These are phyloP conservation scores for Senecio squalidus DNA, from an alignment of 140 eudicot species.

Conservation along the genomic window DNA sequence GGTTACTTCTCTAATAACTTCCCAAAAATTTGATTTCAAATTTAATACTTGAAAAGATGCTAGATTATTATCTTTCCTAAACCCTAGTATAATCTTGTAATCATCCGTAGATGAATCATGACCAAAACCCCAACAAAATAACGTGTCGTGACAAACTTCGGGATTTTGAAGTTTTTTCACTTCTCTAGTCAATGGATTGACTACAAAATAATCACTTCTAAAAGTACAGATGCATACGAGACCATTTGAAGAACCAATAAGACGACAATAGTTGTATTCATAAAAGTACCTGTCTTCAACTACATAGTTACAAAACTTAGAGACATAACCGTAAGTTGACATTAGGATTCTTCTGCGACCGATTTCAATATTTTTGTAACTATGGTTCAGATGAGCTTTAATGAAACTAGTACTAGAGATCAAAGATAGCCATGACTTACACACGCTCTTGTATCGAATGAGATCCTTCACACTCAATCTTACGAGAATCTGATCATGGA, in stretches of 20 bases:
- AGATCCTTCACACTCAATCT: slow-evolving; percentile 3
- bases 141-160: background rate
- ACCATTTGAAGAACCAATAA: slow-evolving; percentile 21
- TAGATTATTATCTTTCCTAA: background rate
- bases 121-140: slow-evolving; percentile 14
- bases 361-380: background rate
- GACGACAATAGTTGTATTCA: background rate
- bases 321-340: background rate
- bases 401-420: background rate
- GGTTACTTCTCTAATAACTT: background rate
- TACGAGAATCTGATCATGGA: background rate
- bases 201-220: background rate
- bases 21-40: slow-evolving; percentile 3
- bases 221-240: slow-evolving; percentile 10
- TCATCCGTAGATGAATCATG: slow-evolving; percentile 10
- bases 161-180: background rate
- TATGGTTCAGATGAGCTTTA: background rate
- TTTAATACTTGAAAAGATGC: background rate
- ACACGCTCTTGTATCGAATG: slow-evolving; percentile 8
- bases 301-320: background rate
- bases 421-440: slow-evolving; percentile 3
- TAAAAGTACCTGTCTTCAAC: background rate
- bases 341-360: background rate
- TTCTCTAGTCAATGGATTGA: slow-evolving; percentile 10
- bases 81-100: slow-evolving; percentile 18